Conservation (phyloP, 2,329 filamentous ascomycete species). For the Pseudopyrenochaeta lycopersici region DNA sequence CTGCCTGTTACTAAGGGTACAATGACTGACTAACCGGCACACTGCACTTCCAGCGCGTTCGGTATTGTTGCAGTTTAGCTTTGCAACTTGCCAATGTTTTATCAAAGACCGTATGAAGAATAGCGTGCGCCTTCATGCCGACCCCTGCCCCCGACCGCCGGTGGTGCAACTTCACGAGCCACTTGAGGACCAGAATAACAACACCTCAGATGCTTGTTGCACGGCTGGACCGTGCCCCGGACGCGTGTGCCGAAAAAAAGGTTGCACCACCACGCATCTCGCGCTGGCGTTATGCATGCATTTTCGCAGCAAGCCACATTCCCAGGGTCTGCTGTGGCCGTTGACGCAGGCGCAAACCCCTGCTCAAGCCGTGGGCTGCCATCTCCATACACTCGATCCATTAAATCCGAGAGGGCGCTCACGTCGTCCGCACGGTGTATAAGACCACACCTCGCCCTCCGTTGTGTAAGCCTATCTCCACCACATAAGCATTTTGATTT, state of each 20-base stretch:
- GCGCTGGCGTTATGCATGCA: slow-evolving; percentile 35
- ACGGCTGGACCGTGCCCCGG: slow-evolving; percentile 32
- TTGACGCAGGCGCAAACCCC: slow-evolving; percentile 32
- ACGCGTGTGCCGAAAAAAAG: slow-evolving; percentile 33
- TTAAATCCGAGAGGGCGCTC: slow-evolving; percentile 31
- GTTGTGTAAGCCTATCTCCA: slow-evolving; percentile 39
- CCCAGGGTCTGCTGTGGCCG: slow-evolving; percentile 29
- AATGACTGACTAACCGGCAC: slow-evolving; percentile 30
- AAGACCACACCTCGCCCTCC: slow-evolving; percentile 44
- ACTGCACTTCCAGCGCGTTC: slow-evolving; percentile 19
- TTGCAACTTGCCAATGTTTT: slow-evolving; percentile 31
- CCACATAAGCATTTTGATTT: slow-evolving; percentile 33
- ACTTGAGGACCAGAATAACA: slow-evolving; percentile 46
- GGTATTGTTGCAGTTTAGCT: slow-evolving; percentile 14
- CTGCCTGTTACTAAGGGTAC: slow-evolving; percentile 19
- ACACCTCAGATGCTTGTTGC: slow-evolving; percentile 34
- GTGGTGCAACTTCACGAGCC: slow-evolving; percentile 38
- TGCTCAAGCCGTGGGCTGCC: slow-evolving; percentile 28
- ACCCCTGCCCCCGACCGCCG: slow-evolving; percentile 25
- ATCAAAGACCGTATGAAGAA: slow-evolving; percentile 41
- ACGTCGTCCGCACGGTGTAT: slow-evolving; percentile 35
- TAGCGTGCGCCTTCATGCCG: slow-evolving; percentile 36
- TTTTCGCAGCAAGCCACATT: slow-evolving; percentile 27
- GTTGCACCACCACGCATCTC: slow-evolving; percentile 17
- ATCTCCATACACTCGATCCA: slow-evolving; percentile 26